These are phyloP conservation scores for Pichia sp. DNA, from an alignment of 1,139 yeast genomes.

Conservation along the genomic window DNA sequence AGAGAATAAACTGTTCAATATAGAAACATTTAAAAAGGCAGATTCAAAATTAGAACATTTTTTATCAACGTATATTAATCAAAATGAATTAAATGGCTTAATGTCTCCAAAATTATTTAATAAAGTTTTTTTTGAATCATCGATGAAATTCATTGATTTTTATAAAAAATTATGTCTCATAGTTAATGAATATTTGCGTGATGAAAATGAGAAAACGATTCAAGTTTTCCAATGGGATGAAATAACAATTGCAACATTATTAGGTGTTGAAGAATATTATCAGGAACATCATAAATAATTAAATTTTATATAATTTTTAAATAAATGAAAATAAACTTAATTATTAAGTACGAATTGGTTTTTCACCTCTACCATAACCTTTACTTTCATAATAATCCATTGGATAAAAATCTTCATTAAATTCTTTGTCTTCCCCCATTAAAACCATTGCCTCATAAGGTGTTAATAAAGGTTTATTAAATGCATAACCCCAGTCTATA, in stretches of 20 bases:
- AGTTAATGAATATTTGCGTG: slow-evolving; percentile 36
- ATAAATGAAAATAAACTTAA: neutral
- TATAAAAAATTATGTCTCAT: slow-evolving; percentile 44
- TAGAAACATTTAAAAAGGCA: slow-evolving; percentile 36
- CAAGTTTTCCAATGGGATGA: slow-evolving; percentile 47
- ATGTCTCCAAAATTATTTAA: slow-evolving; percentile 59
- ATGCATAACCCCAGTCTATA: slow-evolving; percentile 99
- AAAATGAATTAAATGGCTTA: slow-evolving; percentile 47
- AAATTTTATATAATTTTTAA: too few relatives aligned
- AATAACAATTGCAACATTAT: slow-evolving; percentile 53
- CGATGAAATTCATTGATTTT: slow-evolving; percentile 45
- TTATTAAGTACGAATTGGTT: slow-evolving; percentile 36
- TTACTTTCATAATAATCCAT: slow-evolving; percentile 92
- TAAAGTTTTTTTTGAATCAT: slow-evolving; percentile 45
- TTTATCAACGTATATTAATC: slow-evolving; percentile 58
- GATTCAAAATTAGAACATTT: slow-evolving; percentile 42
- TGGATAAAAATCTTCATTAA: slow-evolving; percentile 68
- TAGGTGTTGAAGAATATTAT: slow-evolving; percentile 48
- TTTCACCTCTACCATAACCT: slow-evolving; percentile 88
- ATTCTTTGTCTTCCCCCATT: slow-evolving; percentile 64
- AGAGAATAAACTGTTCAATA: slow-evolving; percentile 55
- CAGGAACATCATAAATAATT: too few relatives aligned
- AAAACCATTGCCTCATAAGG: slow-evolving; percentile 97
- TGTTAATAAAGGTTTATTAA: slow-evolving; percentile 81
- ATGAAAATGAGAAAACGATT: slow-evolving; percentile 18